These are phyloP conservation scores for Glonium stellatum DNA, from an alignment of 495 filamentous ascomycete species.

Conservation along the genomic window DNA sequence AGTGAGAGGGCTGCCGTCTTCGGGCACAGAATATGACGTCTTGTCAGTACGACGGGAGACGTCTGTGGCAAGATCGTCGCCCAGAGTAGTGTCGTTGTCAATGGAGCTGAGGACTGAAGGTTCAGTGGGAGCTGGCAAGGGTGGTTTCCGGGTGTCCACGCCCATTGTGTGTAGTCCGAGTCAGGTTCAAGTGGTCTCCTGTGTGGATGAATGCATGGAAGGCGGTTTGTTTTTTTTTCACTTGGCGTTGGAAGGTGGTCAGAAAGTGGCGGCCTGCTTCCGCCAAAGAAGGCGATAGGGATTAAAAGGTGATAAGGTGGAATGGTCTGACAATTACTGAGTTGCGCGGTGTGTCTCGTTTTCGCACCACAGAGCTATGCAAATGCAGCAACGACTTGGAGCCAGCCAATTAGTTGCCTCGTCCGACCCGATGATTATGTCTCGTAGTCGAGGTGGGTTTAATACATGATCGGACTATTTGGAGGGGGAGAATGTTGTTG, in stretches of 20 bases:
- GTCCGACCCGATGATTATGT: neutral
- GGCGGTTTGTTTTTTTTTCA: neutral
- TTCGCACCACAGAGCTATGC: neutral
- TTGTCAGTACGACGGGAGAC: slow-evolving; percentile 71
- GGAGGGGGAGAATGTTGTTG: neutral
- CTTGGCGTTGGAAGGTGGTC: neutral
- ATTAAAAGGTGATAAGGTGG: neutral
- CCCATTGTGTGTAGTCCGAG: slow-evolving; percentile 29
- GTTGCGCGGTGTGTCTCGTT: neutral
- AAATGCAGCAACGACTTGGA: neutral
- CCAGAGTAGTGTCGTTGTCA: slow-evolving; percentile 28
- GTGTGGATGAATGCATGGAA: slow-evolving; percentile 4
- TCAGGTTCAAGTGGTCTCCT: neutral
- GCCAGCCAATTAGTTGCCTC: slow-evolving; percentile 2
- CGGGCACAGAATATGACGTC: slow-evolving; percentile 83
- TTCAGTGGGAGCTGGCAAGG: slow-evolving; percentile 34
- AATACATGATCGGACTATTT: neutral
- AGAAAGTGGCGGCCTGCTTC: neutral
- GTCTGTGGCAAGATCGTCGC: slow-evolving; percentile 66
- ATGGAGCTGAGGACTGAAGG: slow-evolving; percentile 31
- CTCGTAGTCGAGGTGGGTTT: neutral
- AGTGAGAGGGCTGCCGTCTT: slow-evolving; percentile 90
- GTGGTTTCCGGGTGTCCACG: slow-evolving; percentile 32
- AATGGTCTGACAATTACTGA: slow-evolving; percentile 1
- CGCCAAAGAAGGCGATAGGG: neutral